These are phyloP conservation scores for Hyaloscypha hepaticicola DNA, from an alignment of 495 filamentous ascomycete genomes.

Conservation along the genomic window DNA sequence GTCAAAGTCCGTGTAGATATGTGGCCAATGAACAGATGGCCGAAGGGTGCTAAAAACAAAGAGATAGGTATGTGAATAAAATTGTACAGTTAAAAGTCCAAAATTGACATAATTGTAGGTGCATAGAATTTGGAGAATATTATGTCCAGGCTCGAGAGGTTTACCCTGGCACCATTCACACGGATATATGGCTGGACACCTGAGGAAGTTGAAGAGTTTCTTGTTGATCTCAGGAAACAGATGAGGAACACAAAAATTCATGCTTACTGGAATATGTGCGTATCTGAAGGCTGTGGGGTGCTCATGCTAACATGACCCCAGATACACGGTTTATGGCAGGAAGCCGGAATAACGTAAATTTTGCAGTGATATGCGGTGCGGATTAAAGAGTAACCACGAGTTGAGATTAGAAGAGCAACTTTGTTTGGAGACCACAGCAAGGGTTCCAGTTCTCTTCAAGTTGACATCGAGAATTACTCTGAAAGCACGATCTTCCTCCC, in stretches of 20 bases:
- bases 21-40: background rate
- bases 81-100: background rate
- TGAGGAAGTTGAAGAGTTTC: background rate
- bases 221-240: background rate
- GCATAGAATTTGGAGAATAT: background rate
- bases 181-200: background rate
- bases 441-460: no score
- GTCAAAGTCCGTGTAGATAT: background rate
- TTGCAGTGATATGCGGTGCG: no score
- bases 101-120: background rate
- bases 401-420: no score
- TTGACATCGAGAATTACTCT: no score
- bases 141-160: background rate
- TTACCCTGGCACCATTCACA: background rate
- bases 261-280: background rate
- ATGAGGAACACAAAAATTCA: background rate
- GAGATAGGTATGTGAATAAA: background rate
- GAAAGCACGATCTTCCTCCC: no score
- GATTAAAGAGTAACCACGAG: no score
- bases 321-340: conserved; percentile 2
- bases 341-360: background rate
- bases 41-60: background rate
- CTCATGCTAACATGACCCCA: background rate
- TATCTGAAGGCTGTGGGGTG: background rate
- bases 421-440: no score